Evolutionary conservation across 2,329 filamentous ascomycete genomes (phyloP).

Genomic region (Moelleriella libera): DNA sequence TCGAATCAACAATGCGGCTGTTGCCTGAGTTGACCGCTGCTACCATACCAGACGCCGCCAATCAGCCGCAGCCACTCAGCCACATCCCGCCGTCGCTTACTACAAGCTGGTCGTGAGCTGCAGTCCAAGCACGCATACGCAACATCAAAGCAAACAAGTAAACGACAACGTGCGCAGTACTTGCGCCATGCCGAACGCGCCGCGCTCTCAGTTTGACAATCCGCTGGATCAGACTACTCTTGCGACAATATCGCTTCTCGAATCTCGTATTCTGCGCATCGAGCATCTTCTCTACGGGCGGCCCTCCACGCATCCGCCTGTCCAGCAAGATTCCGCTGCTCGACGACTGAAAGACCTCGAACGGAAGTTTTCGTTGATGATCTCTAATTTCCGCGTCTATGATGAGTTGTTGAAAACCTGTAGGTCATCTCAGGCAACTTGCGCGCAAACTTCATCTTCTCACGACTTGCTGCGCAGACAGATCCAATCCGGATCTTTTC

Average conservation of each 20-base stretch:
- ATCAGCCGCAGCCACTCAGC: background rate
- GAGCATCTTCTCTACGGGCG: slow-evolving; percentile 44
- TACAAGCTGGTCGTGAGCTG: no score
- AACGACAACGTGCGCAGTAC: background rate
- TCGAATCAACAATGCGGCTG: background rate
- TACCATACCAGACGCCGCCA: slow-evolving; percentile 1
- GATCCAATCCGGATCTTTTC: slow-evolving; percentile 40
- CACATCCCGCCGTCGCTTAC: background rate
- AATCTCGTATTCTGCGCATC: slow-evolving; percentile 42
- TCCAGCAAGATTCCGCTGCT: slow-evolving; percentile 24
- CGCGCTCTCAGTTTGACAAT: slow-evolving; percentile 12
- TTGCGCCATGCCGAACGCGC: background rate
- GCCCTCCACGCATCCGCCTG: slow-evolving; percentile 13
- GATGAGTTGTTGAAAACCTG: slow-evolving; percentile 46
- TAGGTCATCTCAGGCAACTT: slow-evolving; percentile 18
- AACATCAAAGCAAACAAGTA: no score
- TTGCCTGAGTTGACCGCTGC: background rate
- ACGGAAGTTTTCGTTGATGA: slow-evolving; percentile 33
- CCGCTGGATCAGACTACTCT: slow-evolving; percentile 37
- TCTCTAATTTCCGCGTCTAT: slow-evolving; percentile 40
- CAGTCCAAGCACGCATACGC: no score
- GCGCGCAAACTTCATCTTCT: background rate
- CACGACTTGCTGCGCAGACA: slow-evolving; percentile 23
- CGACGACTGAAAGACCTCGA: slow-evolving; percentile 36
- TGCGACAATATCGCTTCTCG: slow-evolving; percentile 40